phyloP scores from a whole-genome alignment of 306 rosid genomes.

The Astragalus glycyphyllos region DNA sequence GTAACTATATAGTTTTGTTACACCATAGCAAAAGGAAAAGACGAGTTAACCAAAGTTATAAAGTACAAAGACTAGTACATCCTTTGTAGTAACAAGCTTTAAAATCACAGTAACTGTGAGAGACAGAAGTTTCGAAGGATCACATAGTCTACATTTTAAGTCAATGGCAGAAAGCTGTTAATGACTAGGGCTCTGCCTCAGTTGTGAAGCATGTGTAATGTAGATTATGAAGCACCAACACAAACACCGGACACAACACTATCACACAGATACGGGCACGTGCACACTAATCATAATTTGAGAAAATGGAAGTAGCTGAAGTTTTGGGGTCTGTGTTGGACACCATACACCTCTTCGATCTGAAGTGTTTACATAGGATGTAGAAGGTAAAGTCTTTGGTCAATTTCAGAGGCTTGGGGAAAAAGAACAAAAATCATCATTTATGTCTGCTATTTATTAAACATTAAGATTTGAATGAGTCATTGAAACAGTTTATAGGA shows the following conservation, averaged over 20 bases:
- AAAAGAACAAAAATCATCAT: too few relatives aligned
- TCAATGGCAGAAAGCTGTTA: constrained; percentile 11
- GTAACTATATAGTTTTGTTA: not conserved
- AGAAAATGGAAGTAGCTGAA: too few relatives aligned
- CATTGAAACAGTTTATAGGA: too few relatives aligned
- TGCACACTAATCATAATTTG: too few relatives aligned
- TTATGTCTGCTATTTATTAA: too few relatives aligned
- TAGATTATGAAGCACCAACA: too few relatives aligned
- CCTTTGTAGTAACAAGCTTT: not conserved
- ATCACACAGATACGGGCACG: too few relatives aligned
- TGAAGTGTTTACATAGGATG: not conserved
- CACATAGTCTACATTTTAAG: constrained; percentile 37
- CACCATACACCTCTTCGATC: too few relatives aligned
- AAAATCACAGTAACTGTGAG: too few relatives aligned
- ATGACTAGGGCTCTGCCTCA: not conserved
- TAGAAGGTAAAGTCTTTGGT: not conserved
- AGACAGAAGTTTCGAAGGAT: not conserved
- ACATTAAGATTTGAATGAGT: not conserved
- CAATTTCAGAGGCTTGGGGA: too few relatives aligned
- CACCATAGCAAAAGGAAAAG: not conserved
- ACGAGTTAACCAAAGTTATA: not conserved
- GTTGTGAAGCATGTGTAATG: constrained; percentile 2
- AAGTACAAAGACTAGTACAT: not conserved
- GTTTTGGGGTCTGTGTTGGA: too few relatives aligned
- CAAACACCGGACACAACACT: too few relatives aligned